Conservation (phyloP, 768 basidiomycete genomes). For the Pulveroboletus sp. region DNA sequence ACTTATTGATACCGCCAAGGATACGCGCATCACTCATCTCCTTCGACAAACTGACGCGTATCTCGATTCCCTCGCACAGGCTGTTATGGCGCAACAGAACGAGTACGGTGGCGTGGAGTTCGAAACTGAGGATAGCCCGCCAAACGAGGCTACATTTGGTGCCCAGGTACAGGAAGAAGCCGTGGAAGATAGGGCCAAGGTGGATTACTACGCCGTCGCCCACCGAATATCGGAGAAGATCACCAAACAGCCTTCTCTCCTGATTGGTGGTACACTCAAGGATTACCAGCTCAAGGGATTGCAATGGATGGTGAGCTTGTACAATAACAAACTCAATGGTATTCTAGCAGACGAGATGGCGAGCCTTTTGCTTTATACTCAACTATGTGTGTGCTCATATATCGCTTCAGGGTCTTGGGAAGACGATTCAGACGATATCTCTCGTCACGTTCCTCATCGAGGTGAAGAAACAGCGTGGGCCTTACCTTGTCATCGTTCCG, state of each 20-base stretch:
- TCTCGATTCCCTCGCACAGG: slow-evolving; percentile 91
- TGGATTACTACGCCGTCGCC: slow-evolving; percentile 96
- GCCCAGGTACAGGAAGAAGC: slow-evolving; percentile 65
- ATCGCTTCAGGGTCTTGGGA: slow-evolving; percentile 74
- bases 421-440: slow-evolving; percentile 93
- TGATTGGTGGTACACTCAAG: slow-evolving; percentile 86
- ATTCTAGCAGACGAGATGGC: slow-evolving; percentile 96
- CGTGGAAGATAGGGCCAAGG: slow-evolving; percentile 61
- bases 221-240: slow-evolving; percentile 89
- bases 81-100: slow-evolving; percentile 88
- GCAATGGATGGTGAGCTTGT: slow-evolving; percentile 98
- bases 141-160: slow-evolving; percentile 88
- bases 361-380: slow-evolving; percentile 12
- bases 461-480: slow-evolving; percentile 82
- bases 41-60: slow-evolving; percentile 91
- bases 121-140: slow-evolving; percentile 66
- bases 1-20: slow-evolving; percentile 97
- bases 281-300: slow-evolving; percentile 93
- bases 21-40: slow-evolving; percentile 96
- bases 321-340: slow-evolving; percentile 93
- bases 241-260: slow-evolving; percentile 62
- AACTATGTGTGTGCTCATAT: slow-evolving; percentile 6
- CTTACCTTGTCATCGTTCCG: slow-evolving; percentile 93
- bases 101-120: slow-evolving; percentile 49
- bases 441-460: slow-evolving; percentile 95